A percentile compares a stretch with the other conserved stretches of the same genome.
phyloP scores from a whole-genome alignment of 306 rosid genomes.

The Ziziphus jujuba region DNA sequence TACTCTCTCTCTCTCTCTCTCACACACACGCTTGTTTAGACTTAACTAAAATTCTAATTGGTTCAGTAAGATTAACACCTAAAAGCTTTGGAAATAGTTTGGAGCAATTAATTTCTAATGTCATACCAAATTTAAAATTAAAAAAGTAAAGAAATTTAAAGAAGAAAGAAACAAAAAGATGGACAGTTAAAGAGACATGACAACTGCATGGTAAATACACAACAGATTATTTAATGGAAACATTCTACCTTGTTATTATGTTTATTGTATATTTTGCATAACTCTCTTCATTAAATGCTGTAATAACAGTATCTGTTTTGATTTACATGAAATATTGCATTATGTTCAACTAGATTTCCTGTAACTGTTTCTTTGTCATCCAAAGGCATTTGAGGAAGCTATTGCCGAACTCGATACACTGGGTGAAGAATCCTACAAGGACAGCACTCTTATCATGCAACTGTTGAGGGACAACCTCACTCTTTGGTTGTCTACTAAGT shows the following conservation, averaged over 20 bases:
- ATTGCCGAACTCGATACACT: constrained; percentile 47
- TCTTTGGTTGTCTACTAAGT: too few relatives aligned
- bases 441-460: constrained; percentile 48
- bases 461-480: constrained; percentile 48
- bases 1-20: too few relatives aligned
- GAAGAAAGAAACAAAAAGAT: too few relatives aligned
- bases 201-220: background rate
- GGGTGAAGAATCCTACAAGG: constrained; percentile 49
- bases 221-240: too few relatives aligned
- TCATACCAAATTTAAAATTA: too few relatives aligned
- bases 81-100: too few relatives aligned
- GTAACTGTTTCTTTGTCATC: too few relatives aligned
- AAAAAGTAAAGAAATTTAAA: too few relatives aligned
- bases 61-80: too few relatives aligned
- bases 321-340: background rate
- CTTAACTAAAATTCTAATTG: too few relatives aligned
- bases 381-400: constrained; percentile 44
- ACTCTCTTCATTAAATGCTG: background rate
- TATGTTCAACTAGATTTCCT: background rate
- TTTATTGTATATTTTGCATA: background rate
- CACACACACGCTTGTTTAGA: too few relatives aligned
- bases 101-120: too few relatives aligned
- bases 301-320: background rate
- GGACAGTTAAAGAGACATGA: background rate
- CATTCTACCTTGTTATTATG: background rate